phyloP scores from a whole-genome alignment of 805 yeast genomes.

The Ogataea methanolica region DNA sequence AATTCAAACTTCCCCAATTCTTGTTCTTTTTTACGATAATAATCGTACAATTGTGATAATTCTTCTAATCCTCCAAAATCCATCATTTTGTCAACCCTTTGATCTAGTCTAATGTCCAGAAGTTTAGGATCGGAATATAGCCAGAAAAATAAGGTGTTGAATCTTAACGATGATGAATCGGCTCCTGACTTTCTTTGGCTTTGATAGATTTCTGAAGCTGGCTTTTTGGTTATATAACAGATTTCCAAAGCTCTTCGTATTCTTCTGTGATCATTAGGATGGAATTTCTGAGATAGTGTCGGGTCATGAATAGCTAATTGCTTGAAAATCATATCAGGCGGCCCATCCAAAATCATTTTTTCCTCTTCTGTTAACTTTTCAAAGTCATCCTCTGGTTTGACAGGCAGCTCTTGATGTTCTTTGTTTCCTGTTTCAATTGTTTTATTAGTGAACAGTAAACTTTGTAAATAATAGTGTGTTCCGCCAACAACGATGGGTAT shows the following conservation, averaged over 20 bases:
- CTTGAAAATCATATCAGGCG: constrained; percentile 44
- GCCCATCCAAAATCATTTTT: constrained; percentile 46
- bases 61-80: constrained; percentile 64
- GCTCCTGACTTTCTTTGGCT: constrained; percentile 46
- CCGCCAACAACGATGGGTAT: constrained; percentile 92
- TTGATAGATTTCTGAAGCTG: constrained; percentile 66
- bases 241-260: constrained; percentile 79
- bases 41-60: constrained; percentile 51
- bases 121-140: constrained; percentile 59
- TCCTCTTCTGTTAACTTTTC: constrained; percentile 30
- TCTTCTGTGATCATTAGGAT: constrained; percentile 84
- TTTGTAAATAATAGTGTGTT: constrained; percentile 88
- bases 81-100: constrained; percentile 82
- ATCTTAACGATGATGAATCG: constrained; percentile 47
- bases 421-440: constrained; percentile 40
- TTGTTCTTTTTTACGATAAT: constrained; percentile 32
- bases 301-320: constrained; percentile 60
- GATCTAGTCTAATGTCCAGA: constrained; percentile 62
- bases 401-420: not conserved
- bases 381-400: constrained; percentile 14
- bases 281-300: constrained; percentile 70
- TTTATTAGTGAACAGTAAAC: constrained; percentile 65
- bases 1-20: constrained; percentile 40
- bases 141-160: constrained; percentile 74
- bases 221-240: constrained; percentile 57